A percentile compares a stretch with the other conserved stretches of the same genome.
phyloP scores from a whole-genome alignment of 202 grass and related monocot species.

The Panicum hallii region DNA sequence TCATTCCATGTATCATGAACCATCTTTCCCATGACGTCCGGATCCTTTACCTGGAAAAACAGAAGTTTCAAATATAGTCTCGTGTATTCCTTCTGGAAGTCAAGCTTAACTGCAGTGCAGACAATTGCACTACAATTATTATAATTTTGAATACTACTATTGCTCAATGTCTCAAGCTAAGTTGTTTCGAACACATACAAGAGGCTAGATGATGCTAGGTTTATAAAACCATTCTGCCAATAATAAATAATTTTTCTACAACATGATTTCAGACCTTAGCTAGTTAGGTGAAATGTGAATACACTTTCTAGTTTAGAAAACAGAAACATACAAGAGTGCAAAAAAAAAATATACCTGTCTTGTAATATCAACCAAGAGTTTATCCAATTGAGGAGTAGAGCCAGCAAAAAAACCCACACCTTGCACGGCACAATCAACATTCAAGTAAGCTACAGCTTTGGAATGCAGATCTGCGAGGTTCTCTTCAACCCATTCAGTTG shows the following conservation, averaged over 20 bases:
- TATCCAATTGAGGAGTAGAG: conserved; percentile 87
- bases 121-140: neutral
- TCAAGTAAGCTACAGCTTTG: conserved; percentile 91
- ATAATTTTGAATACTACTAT: neutral
- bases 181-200: conserved; percentile 28
- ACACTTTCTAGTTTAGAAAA: neutral
- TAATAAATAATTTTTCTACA: neutral
- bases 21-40: conserved; percentile 68
- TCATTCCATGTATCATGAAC: conserved; percentile 83
- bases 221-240: neutral
- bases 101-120: neutral
- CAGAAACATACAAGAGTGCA: conserved; percentile 22
- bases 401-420: conserved; percentile 79
- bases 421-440: conserved; percentile 99
- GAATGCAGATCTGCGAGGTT: conserved; percentile 78
- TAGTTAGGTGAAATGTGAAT: conserved; percentile 20
- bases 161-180: neutral
- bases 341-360: conserved; percentile 62
- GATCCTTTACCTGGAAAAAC: conserved; percentile 83
- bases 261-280: neutral
- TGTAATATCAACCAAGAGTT: conserved; percentile 76
- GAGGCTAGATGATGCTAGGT: conserved; percentile 21
- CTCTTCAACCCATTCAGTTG: conserved; percentile 96
- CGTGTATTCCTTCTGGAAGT: neutral
- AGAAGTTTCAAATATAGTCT: conserved; percentile 29